A percentile compares a stretch with the other conserved stretches of the same genome.
Conservation (phyloP, 208 protist genomes). For the Crithidia thermophila region DNA sequence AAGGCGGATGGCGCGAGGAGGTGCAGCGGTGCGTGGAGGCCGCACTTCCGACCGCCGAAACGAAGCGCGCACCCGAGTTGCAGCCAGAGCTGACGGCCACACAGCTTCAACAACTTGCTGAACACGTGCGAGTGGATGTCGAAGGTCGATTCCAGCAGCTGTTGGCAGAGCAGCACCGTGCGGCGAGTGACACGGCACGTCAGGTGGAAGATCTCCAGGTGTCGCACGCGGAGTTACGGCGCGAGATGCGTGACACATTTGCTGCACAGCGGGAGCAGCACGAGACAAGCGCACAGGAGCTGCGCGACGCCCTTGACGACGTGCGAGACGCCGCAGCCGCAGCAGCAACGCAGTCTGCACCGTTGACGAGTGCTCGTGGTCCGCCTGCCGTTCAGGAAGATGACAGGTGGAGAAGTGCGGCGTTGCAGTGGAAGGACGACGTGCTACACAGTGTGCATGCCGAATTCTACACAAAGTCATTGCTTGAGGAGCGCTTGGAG, state of each 20-base stretch:
- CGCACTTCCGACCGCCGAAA: not conserved
- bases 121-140: not conserved
- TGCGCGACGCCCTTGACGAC: constrained; percentile 12
- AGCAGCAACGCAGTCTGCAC: too few species aligned
- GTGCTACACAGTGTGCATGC: constrained; percentile 21
- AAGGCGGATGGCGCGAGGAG: not conserved
- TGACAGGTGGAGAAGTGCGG: not conserved
- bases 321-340: not conserved
- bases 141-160: not conserved
- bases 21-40: not conserved
- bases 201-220: not conserved
- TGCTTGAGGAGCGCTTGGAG: constrained; percentile 77
- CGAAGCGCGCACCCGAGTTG: too few species aligned
- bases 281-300: not conserved
- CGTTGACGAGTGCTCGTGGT: too few species aligned
- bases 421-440: constrained; percentile 14
- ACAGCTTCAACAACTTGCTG: not conserved
- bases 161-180: not conserved
- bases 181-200: not conserved
- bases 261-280: not conserved
- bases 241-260: constrained; percentile 1
- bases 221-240: constrained; percentile 7
- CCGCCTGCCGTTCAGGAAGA: not conserved
- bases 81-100: too few species aligned
- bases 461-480: constrained; percentile 36